Percentiles rank a stretch among this genome's conserved stretches.
These are phyloP conservation scores for Wallemia mellicola DNA, from an alignment of 1,284 basidiomycete genomes.

Conservation along the genomic window DNA sequence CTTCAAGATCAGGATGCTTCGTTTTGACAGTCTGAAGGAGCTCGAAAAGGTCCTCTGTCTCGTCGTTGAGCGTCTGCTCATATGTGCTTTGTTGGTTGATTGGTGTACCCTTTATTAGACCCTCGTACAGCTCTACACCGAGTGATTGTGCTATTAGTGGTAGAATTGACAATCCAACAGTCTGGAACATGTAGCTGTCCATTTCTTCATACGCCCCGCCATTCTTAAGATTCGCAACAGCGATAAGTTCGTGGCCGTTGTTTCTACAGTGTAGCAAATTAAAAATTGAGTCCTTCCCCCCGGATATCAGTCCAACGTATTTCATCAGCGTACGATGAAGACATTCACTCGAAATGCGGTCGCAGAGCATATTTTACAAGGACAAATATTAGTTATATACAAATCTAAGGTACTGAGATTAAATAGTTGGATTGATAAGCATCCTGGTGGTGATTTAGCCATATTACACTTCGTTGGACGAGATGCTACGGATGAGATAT, in stretches of 20 bases:
- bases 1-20: conserved; percentile 52
- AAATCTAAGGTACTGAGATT: conserved; percentile 45
- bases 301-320: conserved; percentile 78
- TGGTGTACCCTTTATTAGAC: neutral
- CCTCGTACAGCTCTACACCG: neutral
- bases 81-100: conserved; percentile 11
- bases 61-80: conserved; percentile 37
- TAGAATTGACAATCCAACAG: neutral
- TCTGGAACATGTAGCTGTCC: conserved; percentile 90
- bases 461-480: conserved; percentile 87
- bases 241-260: conserved; percentile 66
- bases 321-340: conserved; percentile 33
- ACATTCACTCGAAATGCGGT: conserved; percentile 24
- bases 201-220: conserved; percentile 72
- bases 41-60: conserved; percentile 79
- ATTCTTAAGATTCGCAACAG: conserved; percentile 65
- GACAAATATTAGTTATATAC: conserved; percentile 54
- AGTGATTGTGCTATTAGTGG: neutral
- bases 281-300: conserved; percentile 94
- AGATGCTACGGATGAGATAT: conserved; percentile 78
- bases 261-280: conserved; percentile 65
- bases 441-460: conserved; percentile 69
- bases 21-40: conserved; percentile 48
- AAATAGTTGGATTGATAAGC: conserved; percentile 47
- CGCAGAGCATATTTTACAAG: conserved; percentile 35